These are phyloP conservation scores for Yarrowia alimentaria DNA, from an alignment of 805 yeast species.

Conservation along the genomic window DNA sequence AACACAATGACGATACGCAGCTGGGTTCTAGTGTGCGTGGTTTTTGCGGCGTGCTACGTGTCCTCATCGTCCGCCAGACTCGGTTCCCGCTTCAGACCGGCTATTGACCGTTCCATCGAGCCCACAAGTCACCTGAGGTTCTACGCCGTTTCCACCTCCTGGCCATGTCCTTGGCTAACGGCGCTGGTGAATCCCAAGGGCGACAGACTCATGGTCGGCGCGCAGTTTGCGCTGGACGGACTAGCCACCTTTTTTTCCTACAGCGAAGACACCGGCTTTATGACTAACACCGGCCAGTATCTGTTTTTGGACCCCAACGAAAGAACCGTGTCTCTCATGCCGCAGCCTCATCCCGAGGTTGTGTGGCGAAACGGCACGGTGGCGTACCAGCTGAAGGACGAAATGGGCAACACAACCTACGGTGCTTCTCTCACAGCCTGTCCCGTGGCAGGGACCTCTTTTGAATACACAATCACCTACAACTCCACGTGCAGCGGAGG, in stretches of 20 bases:
- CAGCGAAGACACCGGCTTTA: constrained; percentile 1
- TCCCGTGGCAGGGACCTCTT: not conserved
- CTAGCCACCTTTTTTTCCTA: not conserved
- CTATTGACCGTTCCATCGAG: constrained; percentile 5
- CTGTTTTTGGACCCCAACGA: constrained; percentile 3
- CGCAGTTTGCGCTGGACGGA: not conserved
- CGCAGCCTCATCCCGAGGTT: constrained; percentile 13
- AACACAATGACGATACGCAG: too few relatives aligned
- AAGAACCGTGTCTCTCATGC: not conserved
- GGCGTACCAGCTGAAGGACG: not conserved
- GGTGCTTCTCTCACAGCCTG: constrained; percentile 11
- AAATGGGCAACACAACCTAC: not conserved
- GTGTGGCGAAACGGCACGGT: constrained; percentile 22
- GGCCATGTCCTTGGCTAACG: constrained; percentile 17
- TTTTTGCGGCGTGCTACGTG: too few relatives aligned
- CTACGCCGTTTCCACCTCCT: constrained; percentile 10
- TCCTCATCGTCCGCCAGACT: too few relatives aligned
- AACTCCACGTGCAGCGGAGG: constrained; percentile 12
- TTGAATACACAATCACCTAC: constrained; percentile 8
- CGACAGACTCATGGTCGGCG: constrained; percentile 13
- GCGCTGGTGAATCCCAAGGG: constrained; percentile 2
- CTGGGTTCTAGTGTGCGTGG: too few relatives aligned
- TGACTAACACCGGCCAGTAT: not conserved
- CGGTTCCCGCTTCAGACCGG: not conserved
- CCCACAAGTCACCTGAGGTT: constrained; percentile 2